Evolutionary conservation across 2,329 filamentous ascomycete species (phyloP).

Genomic region (Epicoccum nigrum): DNA sequence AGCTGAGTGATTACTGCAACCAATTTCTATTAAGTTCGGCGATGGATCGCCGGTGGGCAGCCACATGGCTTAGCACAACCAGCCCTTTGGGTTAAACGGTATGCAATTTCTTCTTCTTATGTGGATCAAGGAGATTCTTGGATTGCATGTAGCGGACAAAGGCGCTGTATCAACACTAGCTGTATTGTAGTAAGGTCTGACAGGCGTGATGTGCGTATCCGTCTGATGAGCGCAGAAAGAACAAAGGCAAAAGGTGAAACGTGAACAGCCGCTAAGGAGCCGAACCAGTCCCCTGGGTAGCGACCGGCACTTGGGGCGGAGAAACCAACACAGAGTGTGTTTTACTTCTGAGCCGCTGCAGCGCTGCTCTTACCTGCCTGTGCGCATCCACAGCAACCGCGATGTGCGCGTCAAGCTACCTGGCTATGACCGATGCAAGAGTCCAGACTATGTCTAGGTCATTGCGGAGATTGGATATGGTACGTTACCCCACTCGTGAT

Average conservation of each 20-base stretch:
- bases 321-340: no score
- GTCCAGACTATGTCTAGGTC: background rate
- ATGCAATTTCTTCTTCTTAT: background rate
- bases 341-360: background rate
- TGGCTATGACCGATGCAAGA: background rate
- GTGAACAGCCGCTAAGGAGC: slow-evolving; percentile 10
- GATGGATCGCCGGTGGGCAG: slow-evolving; percentile 13
- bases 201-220: background rate
- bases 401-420: slow-evolving; percentile 1
- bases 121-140: background rate
- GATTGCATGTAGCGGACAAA: background rate
- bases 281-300: slow-evolving; percentile 8
- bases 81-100: background rate
- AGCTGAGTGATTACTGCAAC: slow-evolving; percentile 4
- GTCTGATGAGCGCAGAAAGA: slow-evolving; percentile 4
- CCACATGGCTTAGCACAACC: slow-evolving; percentile 10
- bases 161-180: background rate
- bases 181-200: background rate
- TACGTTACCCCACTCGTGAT: slow-evolving; percentile 1
- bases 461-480: slow-evolving; percentile 6
- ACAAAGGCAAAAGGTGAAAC: slow-evolving; percentile 8
- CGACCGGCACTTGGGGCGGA: background rate
- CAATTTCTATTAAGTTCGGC: slow-evolving; percentile 3
- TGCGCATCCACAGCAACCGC: slow-evolving; percentile 6
- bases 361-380: background rate